Percentiles rank a stretch among this genome's conserved stretches.
These are phyloP conservation scores for Forsythia suspensa DNA, from an alignment of 257 asterid genomes.

Conservation along the genomic window DNA sequence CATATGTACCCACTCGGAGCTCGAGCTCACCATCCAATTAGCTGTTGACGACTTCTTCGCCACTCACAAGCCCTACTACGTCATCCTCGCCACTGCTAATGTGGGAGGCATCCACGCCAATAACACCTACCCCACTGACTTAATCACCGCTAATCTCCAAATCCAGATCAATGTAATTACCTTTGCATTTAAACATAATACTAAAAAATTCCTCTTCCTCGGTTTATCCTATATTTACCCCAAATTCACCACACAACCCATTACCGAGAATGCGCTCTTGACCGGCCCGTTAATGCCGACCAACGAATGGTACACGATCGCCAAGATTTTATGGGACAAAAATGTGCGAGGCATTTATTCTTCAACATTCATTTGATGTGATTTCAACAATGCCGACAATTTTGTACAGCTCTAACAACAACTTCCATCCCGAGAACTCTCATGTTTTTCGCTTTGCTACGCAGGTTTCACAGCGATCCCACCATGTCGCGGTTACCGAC, in stretches of 20 bases:
- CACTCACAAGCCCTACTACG: constrained; percentile 35
- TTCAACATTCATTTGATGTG: constrained; percentile 36
- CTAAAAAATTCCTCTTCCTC: constrained; percentile 36
- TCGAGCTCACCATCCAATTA: constrained; percentile 46
- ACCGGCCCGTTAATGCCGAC: constrained; percentile 45
- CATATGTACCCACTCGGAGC: constrained; percentile 44
- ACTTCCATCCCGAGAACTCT: constrained; percentile 50
- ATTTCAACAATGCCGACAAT: constrained; percentile 49
- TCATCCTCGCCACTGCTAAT: constrained; percentile 48
- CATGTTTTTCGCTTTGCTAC: constrained; percentile 44
- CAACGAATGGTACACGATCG: constrained; percentile 45
- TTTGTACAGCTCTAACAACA: constrained; percentile 39
- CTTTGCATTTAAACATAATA: constrained; percentile 30
- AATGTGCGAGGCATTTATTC: constrained; percentile 39
- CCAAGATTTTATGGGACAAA: constrained; percentile 44
- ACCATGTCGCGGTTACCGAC: too few species aligned
- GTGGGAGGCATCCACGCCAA: constrained; percentile 57
- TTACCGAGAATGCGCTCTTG: constrained; percentile 36
- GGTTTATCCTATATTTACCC: constrained; percentile 54
- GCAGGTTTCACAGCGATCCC: constrained; percentile 34
- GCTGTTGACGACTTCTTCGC: constrained; percentile 41
- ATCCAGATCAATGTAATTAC: constrained; percentile 45
- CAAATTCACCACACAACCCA: constrained; percentile 48
- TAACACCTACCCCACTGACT: constrained; percentile 42
- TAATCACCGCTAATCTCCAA: constrained; percentile 46